Evolutionary conservation across 768 basidiomycete genomes (phyloP).

Genomic region (Lanmaoa rubissima): DNA sequence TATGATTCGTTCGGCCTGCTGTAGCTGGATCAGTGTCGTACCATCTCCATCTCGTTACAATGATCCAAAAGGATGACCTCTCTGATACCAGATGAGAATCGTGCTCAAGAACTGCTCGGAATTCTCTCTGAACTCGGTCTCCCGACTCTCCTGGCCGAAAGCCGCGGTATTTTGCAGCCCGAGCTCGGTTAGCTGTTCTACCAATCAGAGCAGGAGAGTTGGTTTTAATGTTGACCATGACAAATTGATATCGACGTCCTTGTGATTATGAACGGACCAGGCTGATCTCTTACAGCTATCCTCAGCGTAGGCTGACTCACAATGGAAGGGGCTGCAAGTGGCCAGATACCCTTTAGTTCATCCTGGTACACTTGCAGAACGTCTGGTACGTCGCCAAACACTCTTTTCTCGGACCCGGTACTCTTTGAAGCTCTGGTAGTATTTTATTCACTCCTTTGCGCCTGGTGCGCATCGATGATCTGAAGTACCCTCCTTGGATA

Average conservation of each 20-base stretch:
- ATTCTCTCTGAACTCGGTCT: background rate
- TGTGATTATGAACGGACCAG: background rate
- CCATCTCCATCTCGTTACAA: background rate
- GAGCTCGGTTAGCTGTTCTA: too few species aligned
- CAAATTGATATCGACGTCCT: background rate
- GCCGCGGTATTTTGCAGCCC: background rate
- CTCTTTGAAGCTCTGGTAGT: background rate
- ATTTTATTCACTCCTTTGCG: conserved; percentile 16
- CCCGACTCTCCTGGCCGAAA: background rate
- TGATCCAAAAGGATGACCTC: background rate
- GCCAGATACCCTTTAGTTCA: background rate
- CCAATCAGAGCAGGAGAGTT: background rate
- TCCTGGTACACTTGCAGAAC: background rate
- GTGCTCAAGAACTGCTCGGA: background rate
- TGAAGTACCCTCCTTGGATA: conserved; percentile 11
- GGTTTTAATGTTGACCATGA: conserved; percentile 7
- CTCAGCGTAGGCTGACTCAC: conserved; percentile 11
- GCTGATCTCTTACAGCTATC: conserved; percentile 3
- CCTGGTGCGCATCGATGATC: conserved; percentile 31
- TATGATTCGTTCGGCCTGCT: background rate
- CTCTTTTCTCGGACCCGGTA: background rate
- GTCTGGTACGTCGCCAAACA: conserved; percentile 1
- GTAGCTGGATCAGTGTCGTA: background rate
- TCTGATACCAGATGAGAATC: background rate
- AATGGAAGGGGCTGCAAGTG: background rate